Evolutionary conservation across 768 basidiomycete genomes (phyloP).

Genomic region (Obba rivulosa): DNA sequence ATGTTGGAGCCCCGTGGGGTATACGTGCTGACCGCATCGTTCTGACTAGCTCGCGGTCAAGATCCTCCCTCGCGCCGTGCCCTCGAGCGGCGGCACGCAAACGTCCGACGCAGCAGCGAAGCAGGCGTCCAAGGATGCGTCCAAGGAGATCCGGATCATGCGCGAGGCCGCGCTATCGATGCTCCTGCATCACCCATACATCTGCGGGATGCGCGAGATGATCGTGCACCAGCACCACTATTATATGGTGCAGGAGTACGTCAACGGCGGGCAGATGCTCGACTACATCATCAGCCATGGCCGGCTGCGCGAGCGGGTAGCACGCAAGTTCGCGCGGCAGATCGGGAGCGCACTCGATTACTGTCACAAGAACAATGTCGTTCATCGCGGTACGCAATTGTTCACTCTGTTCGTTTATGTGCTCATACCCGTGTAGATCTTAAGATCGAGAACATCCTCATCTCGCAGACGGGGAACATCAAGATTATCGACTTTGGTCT

Average conservation of each 20-base stretch:
- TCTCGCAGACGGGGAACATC: constrained; percentile 97
- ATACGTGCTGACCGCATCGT: constrained; percentile 1
- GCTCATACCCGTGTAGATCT: constrained; percentile 49
- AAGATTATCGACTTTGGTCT: constrained; percentile 99
- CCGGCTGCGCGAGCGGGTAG: constrained; percentile 88
- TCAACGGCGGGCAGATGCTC: constrained; percentile 98
- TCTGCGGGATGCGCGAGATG: constrained; percentile 99
- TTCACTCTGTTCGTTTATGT: neutral
- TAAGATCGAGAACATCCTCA: constrained; percentile 99
- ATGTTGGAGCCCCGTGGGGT: too few species aligned
- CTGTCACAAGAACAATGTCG: constrained; percentile 95
- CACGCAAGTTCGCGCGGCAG: constrained; percentile 95
- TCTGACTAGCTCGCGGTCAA: constrained; percentile 91
- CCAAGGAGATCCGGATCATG: constrained; percentile 93
- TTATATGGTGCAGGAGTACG: constrained; percentile 99
- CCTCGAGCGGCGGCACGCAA: constrained; percentile 44
- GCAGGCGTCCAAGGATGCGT: constrained; percentile 83
- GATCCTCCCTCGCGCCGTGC: constrained; percentile 84
- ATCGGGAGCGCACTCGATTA: constrained; percentile 96
- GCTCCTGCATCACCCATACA: constrained; percentile 96
- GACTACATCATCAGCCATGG: constrained; percentile 99
- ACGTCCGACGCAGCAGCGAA: constrained; percentile 59
- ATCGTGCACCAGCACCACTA: constrained; percentile 97
- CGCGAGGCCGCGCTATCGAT: constrained; percentile 94
- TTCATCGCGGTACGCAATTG: constrained; percentile 70